A percentile compares a stretch with the other conserved stretches of the same genome.
Conservation (phyloP, 1,139 yeast species). For the Entelexis sorbosivorans region DNA sequence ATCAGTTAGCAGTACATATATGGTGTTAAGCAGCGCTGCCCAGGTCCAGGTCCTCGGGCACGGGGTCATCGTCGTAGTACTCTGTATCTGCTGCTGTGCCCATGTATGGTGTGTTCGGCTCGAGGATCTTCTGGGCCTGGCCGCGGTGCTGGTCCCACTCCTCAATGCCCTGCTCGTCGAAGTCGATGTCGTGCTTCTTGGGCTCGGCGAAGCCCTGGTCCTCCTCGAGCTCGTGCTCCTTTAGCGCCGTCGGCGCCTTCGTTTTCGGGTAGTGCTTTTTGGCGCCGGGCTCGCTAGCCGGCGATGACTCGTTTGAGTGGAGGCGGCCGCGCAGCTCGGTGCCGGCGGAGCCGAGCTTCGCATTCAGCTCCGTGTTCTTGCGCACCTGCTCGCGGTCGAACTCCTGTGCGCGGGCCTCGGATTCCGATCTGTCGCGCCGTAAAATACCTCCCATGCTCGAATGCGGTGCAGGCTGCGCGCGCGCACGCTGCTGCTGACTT, state of each 20-base stretch:
- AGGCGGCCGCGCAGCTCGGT: slow-evolving; percentile 23
- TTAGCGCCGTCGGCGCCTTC: slow-evolving; percentile 22
- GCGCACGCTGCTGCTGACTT: background rate
- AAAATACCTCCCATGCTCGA: slow-evolving; percentile 1
- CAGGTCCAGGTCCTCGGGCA: slow-evolving; percentile 38
- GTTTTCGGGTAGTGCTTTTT: slow-evolving; percentile 22
- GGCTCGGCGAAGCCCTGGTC: slow-evolving; percentile 12
- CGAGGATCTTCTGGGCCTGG: slow-evolving; percentile 78
- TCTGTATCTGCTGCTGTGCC: slow-evolving; percentile 86
- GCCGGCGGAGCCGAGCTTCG: slow-evolving; percentile 32
- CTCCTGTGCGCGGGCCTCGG: background rate
- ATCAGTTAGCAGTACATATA: background rate
- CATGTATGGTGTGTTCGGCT: slow-evolving; percentile 95
- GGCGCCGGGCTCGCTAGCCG: slow-evolving; percentile 6
- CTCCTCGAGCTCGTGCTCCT: slow-evolving; percentile 24
- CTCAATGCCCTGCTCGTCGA: slow-evolving; percentile 66
- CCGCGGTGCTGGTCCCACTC: slow-evolving; percentile 58
- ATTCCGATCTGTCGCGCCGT: background rate
- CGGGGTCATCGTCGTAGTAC: slow-evolving; percentile 67
- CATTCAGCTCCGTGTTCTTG: slow-evolving; percentile 39
- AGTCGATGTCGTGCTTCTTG: slow-evolving; percentile 29
- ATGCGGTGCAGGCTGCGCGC: background rate
- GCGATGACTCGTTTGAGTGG: background rate
- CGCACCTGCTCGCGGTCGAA: slow-evolving; percentile 39
- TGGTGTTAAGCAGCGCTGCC: slow-evolving; percentile 30